Evolutionary conservation across 495 filamentous ascomycete genomes (phyloP).

Genomic region (Lasiosphaeria ovina): DNA sequence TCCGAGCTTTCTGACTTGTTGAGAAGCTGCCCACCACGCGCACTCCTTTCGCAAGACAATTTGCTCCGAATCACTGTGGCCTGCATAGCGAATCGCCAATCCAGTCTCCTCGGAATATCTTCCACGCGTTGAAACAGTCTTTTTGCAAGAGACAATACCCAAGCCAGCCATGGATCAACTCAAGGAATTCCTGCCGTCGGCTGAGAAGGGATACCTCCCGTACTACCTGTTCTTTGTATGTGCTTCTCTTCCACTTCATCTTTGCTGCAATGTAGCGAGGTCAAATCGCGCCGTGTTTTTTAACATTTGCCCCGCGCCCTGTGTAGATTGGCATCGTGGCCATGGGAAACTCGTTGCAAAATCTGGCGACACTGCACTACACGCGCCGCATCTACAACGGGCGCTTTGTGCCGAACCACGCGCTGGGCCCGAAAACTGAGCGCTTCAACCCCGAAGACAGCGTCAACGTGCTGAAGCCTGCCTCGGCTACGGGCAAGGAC

Average conservation of each 20-base stretch:
- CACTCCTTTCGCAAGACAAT: too few relatives aligned
- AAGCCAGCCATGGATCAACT: conserved; percentile 36
- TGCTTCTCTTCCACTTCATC: conserved; percentile 1
- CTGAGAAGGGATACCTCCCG: conserved; percentile 45
- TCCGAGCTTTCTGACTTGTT: too few relatives aligned
- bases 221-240: conserved; percentile 51
- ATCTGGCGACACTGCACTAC: conserved; percentile 69
- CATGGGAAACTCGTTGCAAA: conserved; percentile 76
- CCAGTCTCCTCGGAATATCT: too few relatives aligned
- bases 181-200: conserved; percentile 37
- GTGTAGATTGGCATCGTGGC: conserved; percentile 71
- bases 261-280: too few relatives aligned
- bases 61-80: too few relatives aligned
- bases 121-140: too few relatives aligned
- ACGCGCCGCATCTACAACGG: conserved; percentile 74
- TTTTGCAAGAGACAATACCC: neutral
- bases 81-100: too few relatives aligned
- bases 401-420: conserved; percentile 44
- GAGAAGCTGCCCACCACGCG: too few relatives aligned
- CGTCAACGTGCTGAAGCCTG: conserved; percentile 41
- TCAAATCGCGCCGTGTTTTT: neutral
- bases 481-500: conserved; percentile 47
- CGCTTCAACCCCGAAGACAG: conserved; percentile 47
- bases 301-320: conserved; percentile 8
- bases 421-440: conserved; percentile 30